Conservation (phyloP, 148 eudicot genomes). For the Persicaria maculosa region DNA sequence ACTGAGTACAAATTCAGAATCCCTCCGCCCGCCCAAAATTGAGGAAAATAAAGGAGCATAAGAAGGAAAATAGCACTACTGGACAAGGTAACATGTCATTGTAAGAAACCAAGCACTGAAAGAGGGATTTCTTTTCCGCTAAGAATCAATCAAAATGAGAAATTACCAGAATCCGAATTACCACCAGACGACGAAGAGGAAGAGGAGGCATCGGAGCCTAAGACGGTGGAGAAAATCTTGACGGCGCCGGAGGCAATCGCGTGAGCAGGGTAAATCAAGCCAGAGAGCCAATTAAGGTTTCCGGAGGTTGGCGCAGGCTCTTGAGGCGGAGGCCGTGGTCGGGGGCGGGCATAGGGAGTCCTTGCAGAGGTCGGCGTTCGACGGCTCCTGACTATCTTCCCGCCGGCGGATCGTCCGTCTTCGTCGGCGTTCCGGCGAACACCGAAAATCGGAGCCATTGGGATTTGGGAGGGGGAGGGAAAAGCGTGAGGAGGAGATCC, state of each 20-base stretch:
- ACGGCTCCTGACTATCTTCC: conserved; percentile 39
- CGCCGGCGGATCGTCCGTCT: conserved; percentile 39
- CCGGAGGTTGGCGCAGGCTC: conserved; percentile 10
- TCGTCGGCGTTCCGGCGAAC: conserved; percentile 25
- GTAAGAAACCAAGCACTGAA: not conserved
- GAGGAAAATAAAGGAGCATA: not conserved
- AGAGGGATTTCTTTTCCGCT: not conserved
- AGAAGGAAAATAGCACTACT: not conserved
- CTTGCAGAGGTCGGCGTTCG: conserved; percentile 17
- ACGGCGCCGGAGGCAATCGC: conserved; percentile 67
- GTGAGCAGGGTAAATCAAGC: conserved; percentile 57
- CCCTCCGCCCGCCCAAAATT: not conserved
- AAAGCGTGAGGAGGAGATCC: not conserved
- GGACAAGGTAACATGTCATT: not conserved
- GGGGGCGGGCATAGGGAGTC: conserved; percentile 64
- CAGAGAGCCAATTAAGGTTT: conserved; percentile 51
- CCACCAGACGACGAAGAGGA: conserved; percentile 28
- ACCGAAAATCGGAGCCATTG: conserved; percentile 32
- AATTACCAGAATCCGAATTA: conserved; percentile 6
- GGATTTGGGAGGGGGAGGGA: not conserved
- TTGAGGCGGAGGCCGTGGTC: conserved; percentile 15
- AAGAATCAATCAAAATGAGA: not conserved
- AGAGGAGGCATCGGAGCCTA: conserved; percentile 29
- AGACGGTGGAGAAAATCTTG: conserved; percentile 40
- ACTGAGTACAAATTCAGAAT: not conserved